phyloP scores from a whole-genome alignment of 2,329 filamentous ascomycete species.

The Lachnum nothofagi region DNA sequence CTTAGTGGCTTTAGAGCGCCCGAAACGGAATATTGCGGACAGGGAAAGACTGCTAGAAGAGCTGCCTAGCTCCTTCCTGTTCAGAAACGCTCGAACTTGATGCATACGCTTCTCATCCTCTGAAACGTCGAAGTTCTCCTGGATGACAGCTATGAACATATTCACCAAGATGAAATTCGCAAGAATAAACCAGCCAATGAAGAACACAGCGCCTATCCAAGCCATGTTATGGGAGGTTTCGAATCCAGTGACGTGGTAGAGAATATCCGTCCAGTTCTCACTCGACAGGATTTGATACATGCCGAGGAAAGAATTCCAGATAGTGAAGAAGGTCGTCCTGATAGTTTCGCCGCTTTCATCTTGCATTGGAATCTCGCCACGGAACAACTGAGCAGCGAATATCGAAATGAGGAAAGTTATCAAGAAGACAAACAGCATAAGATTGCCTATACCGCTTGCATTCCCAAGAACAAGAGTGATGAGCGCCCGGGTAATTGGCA shows the following conservation, averaged over 20 bases:
- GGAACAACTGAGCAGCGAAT: conserved; percentile 87
- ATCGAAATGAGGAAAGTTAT: conserved; percentile 92
- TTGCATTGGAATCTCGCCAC: conserved; percentile 70
- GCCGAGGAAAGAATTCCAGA: conserved; percentile 92
- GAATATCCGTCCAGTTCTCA: conserved; percentile 86
- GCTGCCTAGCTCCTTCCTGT: conserved; percentile 77
- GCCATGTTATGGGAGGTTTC: conserved; percentile 63
- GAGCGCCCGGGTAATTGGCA: conserved; percentile 80
- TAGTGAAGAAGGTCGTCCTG: conserved; percentile 74
- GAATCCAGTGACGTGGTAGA: conserved; percentile 75
- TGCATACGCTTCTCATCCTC: conserved; percentile 97
- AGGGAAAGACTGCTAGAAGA: conserved; percentile 70
- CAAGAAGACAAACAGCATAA: conserved; percentile 94
- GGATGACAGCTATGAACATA: conserved; percentile 99
- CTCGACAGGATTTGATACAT: conserved; percentile 98
- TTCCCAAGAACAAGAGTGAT: conserved; percentile 88
- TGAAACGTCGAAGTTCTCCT: conserved; percentile 97
- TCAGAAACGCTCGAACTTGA: conserved; percentile 90
- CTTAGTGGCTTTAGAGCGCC: conserved; percentile 54
- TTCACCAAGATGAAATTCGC: conserved; percentile 94
- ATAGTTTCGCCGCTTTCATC: conserved; percentile 59
- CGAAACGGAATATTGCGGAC: conserved; percentile 62
- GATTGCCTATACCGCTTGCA: conserved; percentile 81
- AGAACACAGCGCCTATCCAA: conserved; percentile 87
- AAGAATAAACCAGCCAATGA: conserved; percentile 93